These are phyloP conservation scores for Claviceps digitariae DNA, from an alignment of 2,329 filamentous ascomycete genomes.

Conservation along the genomic window DNA sequence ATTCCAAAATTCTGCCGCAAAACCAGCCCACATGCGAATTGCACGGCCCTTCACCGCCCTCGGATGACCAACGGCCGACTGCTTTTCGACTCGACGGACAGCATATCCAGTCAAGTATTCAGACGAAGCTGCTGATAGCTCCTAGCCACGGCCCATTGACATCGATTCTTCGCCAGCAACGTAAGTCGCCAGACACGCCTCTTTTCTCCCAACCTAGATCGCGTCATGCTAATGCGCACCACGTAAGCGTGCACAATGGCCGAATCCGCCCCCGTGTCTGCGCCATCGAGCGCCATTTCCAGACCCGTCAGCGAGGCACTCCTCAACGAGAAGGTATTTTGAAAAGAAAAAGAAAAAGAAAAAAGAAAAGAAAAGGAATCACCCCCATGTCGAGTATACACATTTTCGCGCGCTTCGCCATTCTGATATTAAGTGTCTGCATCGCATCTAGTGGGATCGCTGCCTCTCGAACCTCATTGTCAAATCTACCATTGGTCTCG, in stretches of 20 bases:
- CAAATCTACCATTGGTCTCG: constrained; percentile 88
- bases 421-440: constrained; percentile 7
- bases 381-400: neutral
- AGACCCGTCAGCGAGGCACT: constrained; percentile 94
- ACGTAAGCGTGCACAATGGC: constrained; percentile 30
- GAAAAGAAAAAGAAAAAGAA: neutral
- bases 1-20: constrained; percentile 26
- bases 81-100: constrained; percentile 21
- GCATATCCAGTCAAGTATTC: constrained; percentile 13
- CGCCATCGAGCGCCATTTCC: constrained; percentile 51
- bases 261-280: constrained; percentile 31
- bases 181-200: neutral
- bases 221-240: constrained; percentile 2
- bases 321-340: constrained; percentile 73
- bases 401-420: constrained; percentile 3
- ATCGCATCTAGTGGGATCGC: constrained; percentile 70
- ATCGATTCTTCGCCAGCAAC: constrained; percentile 2
- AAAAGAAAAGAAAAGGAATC: too few species aligned
- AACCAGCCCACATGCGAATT: constrained; percentile 12
- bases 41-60: constrained; percentile 28
- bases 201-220: neutral
- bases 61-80: constrained; percentile 22
- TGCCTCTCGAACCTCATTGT: constrained; percentile 96
- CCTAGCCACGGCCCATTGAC: constrained; percentile 8
- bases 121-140: constrained; percentile 19